Percentiles rank a stretch among this genome's conserved stretches.
Conservation (phyloP, 768 basidiomycete species). For the Chalciporus piperatus region DNA sequence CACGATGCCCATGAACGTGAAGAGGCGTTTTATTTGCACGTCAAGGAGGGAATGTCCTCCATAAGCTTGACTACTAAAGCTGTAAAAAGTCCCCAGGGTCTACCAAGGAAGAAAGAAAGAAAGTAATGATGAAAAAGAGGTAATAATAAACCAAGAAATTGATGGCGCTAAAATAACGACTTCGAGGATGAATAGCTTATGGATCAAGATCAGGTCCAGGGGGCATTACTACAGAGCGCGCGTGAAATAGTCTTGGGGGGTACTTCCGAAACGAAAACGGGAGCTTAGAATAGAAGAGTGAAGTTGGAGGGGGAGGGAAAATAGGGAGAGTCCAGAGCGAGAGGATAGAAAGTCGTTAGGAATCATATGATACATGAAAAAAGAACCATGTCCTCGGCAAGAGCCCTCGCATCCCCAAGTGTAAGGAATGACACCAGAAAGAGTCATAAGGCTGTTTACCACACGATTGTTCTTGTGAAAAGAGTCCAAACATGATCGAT, state of each 20-base stretch:
- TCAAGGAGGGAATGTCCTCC: background rate
- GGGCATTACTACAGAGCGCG: background rate
- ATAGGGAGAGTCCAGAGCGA: conserved; percentile 2
- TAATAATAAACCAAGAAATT: background rate
- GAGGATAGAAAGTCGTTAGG: conserved; percentile 11
- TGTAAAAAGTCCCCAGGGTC: background rate
- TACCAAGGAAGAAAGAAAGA: background rate
- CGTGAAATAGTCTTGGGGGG: background rate
- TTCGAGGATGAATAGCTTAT: background rate
- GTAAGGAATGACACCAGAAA: background rate
- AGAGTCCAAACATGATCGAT: conserved; percentile 4
- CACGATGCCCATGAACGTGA: background rate
- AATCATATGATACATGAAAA: conserved; percentile 7
- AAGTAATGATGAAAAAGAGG: background rate
- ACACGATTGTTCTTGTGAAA: background rate
- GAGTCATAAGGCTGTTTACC: background rate
- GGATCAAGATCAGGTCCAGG: background rate
- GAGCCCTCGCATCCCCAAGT: conserved; percentile 9
- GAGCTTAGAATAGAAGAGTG: conserved; percentile 1
- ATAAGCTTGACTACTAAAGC: background rate
- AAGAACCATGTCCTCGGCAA: background rate
- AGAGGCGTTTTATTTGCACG: background rate
- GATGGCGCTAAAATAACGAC: background rate
- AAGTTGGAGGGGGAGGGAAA: background rate
- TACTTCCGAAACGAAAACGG: conserved; percentile 5